Percentiles rank a stretch among this genome's conserved stretches.
Evolutionary conservation across 257 asterid genomes (phyloP).

Genomic region (Schizonepeta tenuifolia): DNA sequence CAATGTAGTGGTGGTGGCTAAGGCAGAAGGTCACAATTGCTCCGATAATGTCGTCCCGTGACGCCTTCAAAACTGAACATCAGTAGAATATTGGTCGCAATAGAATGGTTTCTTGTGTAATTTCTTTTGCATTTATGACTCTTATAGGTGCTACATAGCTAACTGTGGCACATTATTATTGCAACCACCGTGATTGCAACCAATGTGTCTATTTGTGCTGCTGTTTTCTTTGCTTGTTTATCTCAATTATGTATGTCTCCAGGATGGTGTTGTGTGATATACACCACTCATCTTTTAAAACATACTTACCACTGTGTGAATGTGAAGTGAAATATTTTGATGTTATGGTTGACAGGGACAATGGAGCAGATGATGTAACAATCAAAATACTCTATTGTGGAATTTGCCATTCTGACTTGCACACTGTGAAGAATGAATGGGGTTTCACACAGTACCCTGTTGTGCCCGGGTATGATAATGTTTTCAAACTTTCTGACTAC

Average conservation of each 20-base stretch:
- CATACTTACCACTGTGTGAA: background rate
- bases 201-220: background rate
- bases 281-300: background rate
- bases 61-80: background rate
- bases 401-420: conserved; percentile 52
- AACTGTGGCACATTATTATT: background rate
- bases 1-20: background rate
- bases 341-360: conserved; percentile 38
- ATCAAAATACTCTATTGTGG: conserved; percentile 53
- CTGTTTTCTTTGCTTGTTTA: background rate
- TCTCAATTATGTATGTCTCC: background rate
- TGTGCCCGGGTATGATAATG: conserved; percentile 48
- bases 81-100: background rate
- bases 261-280: background rate
- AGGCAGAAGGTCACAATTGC: background rate
- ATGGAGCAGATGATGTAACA: conserved; percentile 46
- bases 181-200: background rate
- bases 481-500: background rate
- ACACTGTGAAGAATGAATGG: conserved; percentile 48
- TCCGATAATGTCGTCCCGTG: too few relatives aligned
- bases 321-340: background rate
- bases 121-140: background rate
- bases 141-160: background rate
- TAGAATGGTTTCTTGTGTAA: conserved; percentile 7
- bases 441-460: conserved; percentile 47